A percentile compares a stretch with the other conserved stretches of the same genome.
Evolutionary conservation across 371 early-diverging fungal species (phyloP).

Genomic region (Quaeritorhiza haematococci): DNA sequence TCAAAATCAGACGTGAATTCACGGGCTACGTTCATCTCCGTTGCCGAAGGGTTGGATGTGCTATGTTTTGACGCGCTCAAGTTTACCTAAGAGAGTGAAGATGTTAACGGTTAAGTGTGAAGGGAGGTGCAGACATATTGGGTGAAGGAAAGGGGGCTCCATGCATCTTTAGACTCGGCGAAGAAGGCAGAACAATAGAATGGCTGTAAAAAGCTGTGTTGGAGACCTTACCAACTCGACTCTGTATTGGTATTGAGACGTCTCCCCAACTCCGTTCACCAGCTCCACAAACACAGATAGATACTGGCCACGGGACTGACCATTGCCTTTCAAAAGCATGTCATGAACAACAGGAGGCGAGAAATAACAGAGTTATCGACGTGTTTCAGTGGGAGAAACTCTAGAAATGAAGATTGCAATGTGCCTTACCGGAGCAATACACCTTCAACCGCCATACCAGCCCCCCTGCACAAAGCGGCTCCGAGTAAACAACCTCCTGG

Average conservation of each 20-base stretch:
- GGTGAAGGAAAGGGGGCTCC: neutral
- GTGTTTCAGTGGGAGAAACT: too few species aligned
- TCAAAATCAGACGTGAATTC: constrained; percentile 20
- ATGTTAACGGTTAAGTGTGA: neutral
- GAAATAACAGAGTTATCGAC: too few species aligned
- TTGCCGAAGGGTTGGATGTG: neutral
- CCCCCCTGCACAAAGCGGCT: constrained; percentile 14
- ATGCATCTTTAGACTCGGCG: too few species aligned
- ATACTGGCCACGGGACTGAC: constrained; percentile 10
- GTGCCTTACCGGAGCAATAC: constrained; percentile 21
- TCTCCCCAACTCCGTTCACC: constrained; percentile 8
- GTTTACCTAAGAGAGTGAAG: neutral
- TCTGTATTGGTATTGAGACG: constrained; percentile 22
- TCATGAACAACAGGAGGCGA: too few species aligned
- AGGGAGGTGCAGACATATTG: too few species aligned
- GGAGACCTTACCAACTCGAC: constrained; percentile 20
- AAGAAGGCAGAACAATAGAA: too few species aligned
- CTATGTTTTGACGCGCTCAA: neutral
- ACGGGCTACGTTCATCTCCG: constrained; percentile 5
- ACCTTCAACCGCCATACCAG: constrained; percentile 28
- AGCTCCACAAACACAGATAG: constrained; percentile 29
- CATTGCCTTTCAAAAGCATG: constrained; percentile 17
- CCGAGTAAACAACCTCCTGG: constrained; percentile 14
- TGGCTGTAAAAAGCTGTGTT: neutral
- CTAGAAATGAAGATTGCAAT: too few species aligned